Percentiles rank a stretch among this genome's conserved stretches.
Evolutionary conservation across 805 yeast species (phyloP).

Genomic region (Candida ovalis): DNA sequence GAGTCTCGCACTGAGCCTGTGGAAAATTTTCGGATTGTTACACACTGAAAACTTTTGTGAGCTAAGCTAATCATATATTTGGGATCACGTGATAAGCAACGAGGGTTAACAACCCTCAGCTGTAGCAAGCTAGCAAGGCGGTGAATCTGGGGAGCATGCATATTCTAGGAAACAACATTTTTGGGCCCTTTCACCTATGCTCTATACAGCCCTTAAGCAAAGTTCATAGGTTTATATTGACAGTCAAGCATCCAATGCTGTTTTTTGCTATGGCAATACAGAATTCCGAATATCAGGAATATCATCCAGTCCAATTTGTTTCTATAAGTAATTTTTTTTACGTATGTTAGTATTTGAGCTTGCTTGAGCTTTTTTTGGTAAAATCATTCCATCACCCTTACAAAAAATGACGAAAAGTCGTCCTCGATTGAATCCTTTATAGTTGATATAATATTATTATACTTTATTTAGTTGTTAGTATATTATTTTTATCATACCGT

Average conservation of each 20-base stretch:
- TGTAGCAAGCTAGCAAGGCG: neutral
- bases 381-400: neutral
- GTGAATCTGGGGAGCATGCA: neutral
- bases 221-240: no score
- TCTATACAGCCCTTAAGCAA: no score
- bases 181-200: no score
- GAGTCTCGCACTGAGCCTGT: neutral
- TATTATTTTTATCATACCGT: no score
- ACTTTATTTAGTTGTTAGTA: slow-evolving; percentile 1
- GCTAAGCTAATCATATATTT: neutral
- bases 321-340: neutral
- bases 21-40: slow-evolving; percentile 1
- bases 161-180: no score
- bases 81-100: slow-evolving; percentile 5
- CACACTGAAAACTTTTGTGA: slow-evolving; percentile 7
- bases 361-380: neutral
- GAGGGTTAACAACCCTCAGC: slow-evolving; percentile 5
- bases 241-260: no score
- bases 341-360: neutral
- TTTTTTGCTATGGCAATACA: neutral
- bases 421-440: slow-evolving; percentile 9
- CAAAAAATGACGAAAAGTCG: slow-evolving; percentile 3
- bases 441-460: slow-evolving; percentile 5
- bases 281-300: neutral
- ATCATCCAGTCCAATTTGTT: slow-evolving; percentile 1